Evolutionary conservation across 2,329 filamentous ascomycete species (phyloP).

Genomic region (Diaporthe sp.): DNA sequence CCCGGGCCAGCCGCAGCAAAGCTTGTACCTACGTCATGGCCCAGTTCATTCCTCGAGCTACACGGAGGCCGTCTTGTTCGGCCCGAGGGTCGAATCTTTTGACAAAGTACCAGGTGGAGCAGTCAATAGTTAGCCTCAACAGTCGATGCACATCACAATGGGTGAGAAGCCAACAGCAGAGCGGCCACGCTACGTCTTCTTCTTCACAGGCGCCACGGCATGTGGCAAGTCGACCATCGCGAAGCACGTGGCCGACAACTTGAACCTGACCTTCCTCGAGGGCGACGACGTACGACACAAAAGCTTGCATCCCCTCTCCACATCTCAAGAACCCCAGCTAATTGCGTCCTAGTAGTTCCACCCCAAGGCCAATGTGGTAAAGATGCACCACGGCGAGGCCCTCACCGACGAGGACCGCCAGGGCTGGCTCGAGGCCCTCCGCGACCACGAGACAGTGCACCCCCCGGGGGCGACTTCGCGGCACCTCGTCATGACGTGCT

Average conservation of each 20-base stretch:
- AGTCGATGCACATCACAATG: background rate
- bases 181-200: conserved; percentile 60
- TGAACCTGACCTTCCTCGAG: conserved; percentile 69
- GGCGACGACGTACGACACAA: conserved; percentile 69
- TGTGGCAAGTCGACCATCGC: conserved; percentile 74
- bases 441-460: conserved; percentile 59
- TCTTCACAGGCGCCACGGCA: conserved; percentile 72
- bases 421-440: conserved; percentile 79
- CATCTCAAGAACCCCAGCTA: background rate
- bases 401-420: conserved; percentile 82
- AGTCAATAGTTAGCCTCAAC: too few relatives aligned
- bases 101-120: background rate
- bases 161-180: conserved; percentile 30
- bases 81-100: too few relatives aligned
- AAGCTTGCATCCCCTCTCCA: background rate
- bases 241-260: conserved; percentile 60
- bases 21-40: conserved; percentile 6
- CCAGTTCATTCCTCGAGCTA: too few relatives aligned
- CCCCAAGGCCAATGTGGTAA: conserved; percentile 74
- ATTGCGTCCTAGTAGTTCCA: conserved; percentile 61
- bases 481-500: conserved; percentile 82
- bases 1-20: background rate
- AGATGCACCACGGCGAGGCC: conserved; percentile 78
- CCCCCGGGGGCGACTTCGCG: conserved; percentile 56
- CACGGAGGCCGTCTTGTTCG: background rate